These are phyloP conservation scores for Kodamaea leandrae DNA, from an alignment of 805 yeast genomes.

Conservation along the genomic window DNA sequence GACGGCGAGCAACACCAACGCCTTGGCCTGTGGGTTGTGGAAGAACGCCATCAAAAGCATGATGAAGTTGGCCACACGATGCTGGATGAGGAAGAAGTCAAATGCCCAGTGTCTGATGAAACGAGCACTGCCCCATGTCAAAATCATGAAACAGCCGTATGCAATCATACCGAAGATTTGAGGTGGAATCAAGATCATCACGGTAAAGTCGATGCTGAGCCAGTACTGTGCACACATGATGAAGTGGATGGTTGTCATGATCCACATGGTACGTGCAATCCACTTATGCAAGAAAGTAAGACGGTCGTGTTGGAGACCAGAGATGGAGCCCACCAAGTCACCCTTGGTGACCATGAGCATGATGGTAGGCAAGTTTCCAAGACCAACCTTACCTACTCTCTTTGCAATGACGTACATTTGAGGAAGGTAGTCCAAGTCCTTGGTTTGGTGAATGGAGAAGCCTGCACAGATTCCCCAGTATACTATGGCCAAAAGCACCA, in stretches of 20 bases:
- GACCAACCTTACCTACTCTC: slow-evolving; percentile 39
- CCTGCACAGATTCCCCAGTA: slow-evolving; percentile 29
- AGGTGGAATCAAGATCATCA: slow-evolving; percentile 47
- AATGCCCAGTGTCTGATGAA: slow-evolving; percentile 38
- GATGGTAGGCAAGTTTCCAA: slow-evolving; percentile 39
- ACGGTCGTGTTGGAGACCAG: slow-evolving; percentile 44
- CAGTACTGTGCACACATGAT: slow-evolving; percentile 36
- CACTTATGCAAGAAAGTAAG: slow-evolving; percentile 41
- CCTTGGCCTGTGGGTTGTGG: slow-evolving; percentile 37
- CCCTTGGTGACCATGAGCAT: slow-evolving; percentile 39
- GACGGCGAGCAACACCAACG: slow-evolving; percentile 38
- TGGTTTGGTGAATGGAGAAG: slow-evolving; percentile 31
- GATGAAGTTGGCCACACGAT: slow-evolving; percentile 38
- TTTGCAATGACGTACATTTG: slow-evolving; percentile 40
- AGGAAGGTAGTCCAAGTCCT: slow-evolving; percentile 40
- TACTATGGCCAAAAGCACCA: slow-evolving; percentile 25
- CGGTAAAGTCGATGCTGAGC: slow-evolving; percentile 34
- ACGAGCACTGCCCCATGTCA: slow-evolving; percentile 35
- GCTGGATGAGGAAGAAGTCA: slow-evolving; percentile 45
- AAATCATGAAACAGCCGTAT: slow-evolving; percentile 33
- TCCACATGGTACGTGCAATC: slow-evolving; percentile 42
- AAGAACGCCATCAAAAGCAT: slow-evolving; percentile 43
- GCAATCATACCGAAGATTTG: slow-evolving; percentile 51
- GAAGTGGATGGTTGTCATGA: slow-evolving; percentile 35
- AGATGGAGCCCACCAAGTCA: slow-evolving; percentile 35